Conservation (phyloP, 768 basidiomycete genomes). For the Collybia sordida region DNA sequence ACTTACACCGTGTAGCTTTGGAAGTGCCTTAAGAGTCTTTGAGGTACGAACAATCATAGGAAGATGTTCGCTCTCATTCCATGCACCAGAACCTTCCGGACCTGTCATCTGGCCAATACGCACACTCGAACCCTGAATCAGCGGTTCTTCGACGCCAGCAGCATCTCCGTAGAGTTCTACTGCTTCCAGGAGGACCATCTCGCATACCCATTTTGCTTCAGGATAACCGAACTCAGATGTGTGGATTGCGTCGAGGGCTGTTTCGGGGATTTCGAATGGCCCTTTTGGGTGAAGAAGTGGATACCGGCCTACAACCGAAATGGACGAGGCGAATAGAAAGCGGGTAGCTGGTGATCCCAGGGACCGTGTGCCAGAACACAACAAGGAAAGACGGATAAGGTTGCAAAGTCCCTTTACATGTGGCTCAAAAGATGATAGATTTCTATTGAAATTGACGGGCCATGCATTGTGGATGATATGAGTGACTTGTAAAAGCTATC, state of each 20-base stretch:
- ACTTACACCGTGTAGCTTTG: slow-evolving; percentile 29
- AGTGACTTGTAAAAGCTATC: slow-evolving; percentile 23
- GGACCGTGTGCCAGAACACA: slow-evolving; percentile 17
- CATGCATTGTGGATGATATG: slow-evolving; percentile 39
- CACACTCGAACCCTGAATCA: slow-evolving; percentile 24
- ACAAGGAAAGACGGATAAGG: slow-evolving; percentile 23
- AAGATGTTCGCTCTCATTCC: slow-evolving; percentile 37
- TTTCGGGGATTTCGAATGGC: slow-evolving; percentile 30
- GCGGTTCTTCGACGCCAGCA: slow-evolving; percentile 7
- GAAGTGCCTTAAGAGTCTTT: slow-evolving; percentile 24
- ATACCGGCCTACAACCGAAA: slow-evolving; percentile 32
- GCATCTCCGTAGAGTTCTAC: slow-evolving; percentile 24
- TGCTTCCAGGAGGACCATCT: slow-evolving; percentile 26
- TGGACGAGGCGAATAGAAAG: slow-evolving; percentile 36
- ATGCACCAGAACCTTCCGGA: slow-evolving; percentile 32
- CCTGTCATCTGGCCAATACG: slow-evolving; percentile 38
- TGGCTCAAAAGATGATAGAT: slow-evolving; percentile 41
- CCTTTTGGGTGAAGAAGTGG: slow-evolving; percentile 24
- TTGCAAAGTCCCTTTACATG: slow-evolving; percentile 35
- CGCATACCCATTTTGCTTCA: slow-evolving; percentile 40
- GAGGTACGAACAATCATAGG: slow-evolving; percentile 32
- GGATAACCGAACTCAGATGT: slow-evolving; percentile 29
- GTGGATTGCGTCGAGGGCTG: slow-evolving; percentile 22
- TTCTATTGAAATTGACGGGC: slow-evolving; percentile 44
- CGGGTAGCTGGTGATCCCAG: slow-evolving; percentile 19